These are phyloP conservation scores for Ormosia emarginata DNA, from an alignment of 306 rosid species.

Conservation along the genomic window DNA sequence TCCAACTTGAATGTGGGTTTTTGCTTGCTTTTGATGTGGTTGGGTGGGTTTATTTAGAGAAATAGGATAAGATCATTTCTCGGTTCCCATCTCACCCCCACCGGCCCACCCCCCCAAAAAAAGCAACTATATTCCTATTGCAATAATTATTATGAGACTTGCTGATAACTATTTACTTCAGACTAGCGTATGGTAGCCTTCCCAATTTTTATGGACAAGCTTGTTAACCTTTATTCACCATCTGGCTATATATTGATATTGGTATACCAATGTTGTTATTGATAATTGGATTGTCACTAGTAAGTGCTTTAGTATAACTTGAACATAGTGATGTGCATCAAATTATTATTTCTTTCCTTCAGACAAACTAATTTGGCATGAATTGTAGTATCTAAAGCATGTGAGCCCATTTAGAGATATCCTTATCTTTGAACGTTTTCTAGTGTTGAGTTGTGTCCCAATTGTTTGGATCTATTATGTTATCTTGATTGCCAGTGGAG, in stretches of 20 bases:
- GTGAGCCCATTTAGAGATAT: conserved; percentile 76
- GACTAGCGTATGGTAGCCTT: too few relatives aligned
- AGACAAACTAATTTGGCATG: neutral
- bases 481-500: conserved; percentile 86
- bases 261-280: conserved; percentile 85
- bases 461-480: conserved; percentile 85
- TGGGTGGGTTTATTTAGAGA: too few relatives aligned
- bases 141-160: too few relatives aligned
- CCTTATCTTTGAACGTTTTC: conserved; percentile 88
- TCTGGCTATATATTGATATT: too few relatives aligned
- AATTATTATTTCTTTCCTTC: neutral
- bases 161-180: too few relatives aligned
- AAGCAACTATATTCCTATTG: too few relatives aligned
- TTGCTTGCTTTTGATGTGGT: too few relatives aligned
- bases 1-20: too few relatives aligned
- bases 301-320: conserved; percentile 38
- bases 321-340: neutral
- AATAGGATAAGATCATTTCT: neutral
- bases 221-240: too few relatives aligned
- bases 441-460: conserved; percentile 72
- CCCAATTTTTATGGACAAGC: too few relatives aligned
- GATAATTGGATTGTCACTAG: conserved; percentile 82
- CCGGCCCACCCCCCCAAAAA: too few relatives aligned
- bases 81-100: too few relatives aligned
- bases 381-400: conserved; percentile 87